Evolutionary conservation across 371 early-diverging fungal genomes (phyloP), one percentile per base, ranked within the genome.

Genomic region (Mortierella sp.): DNA sequence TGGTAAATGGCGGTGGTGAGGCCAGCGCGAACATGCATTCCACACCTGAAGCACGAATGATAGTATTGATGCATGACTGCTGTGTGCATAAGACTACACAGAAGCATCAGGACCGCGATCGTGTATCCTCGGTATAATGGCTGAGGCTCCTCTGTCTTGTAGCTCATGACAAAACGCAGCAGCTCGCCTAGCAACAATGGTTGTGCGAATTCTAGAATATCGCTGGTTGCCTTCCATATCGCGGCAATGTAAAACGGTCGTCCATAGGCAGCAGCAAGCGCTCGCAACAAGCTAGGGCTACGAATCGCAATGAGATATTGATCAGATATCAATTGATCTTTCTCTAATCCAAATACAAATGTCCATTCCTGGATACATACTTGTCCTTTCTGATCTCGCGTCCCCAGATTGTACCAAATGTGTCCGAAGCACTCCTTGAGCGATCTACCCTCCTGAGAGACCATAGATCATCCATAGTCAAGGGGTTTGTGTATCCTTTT

Each of bases 1-100:
- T 88, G 89, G 76, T 97, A 98, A 43, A 98, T 90, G 14, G 94
- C 89, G 0, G 96, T 92, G 21, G 92, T 90, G 53, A 96, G 71
- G 25, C 94, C 95, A 43, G 94, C 85, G 41, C 94, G 91, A 14
- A 94, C 78, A 73, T 90, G 88, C 92, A 95, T 91, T 41, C 95
- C 95, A 0, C 90, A 88, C 17, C 82, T 67, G 66, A 92, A 86
- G 63, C 90, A 89, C 12, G 88, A 83, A 56, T 95, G 95, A 71
- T 95, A 96, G 81, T 96, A 95, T 70, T 96, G 97, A 71, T 97
- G 96, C 60, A 96, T 85, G 27, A 94, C 86, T 52, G 90, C 71
- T 1, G 96, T 94, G 74, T 98, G 96, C n/a, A 83, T 66, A 9
- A 93, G 53, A 47, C 96, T 93, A 28, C 92, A 87, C 0, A 86